Base-by-base conservation (phyloP, 1,139 yeast species). In the Trichomonascaceae sp. region DNA sequence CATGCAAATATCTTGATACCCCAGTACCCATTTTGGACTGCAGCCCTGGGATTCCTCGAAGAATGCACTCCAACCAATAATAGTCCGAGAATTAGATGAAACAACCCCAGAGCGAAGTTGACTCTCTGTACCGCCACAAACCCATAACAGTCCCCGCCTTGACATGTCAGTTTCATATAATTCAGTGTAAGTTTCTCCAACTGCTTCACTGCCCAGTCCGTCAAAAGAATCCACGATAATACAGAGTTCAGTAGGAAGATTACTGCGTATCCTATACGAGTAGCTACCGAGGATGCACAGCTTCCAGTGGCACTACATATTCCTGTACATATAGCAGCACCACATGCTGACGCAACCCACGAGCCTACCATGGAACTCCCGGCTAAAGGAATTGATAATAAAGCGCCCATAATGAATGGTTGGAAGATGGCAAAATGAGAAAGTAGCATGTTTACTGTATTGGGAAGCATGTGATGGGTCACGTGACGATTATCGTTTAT, bases 81-180 rank as follows among this genome's bases (percentile, higher is more conserved):
- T 1, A 74, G 72, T 0, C 95, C 96, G 55, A 93, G 73, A 1
- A 84, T 63, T 47, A 91, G 66, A 72, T 95, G 99, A 58, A 90
- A 72, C 53, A 83, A 53, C 1, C 96, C 99, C 19, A 93, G 75
- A 1, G 98, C 95, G 68, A 90, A 87, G 70, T 89, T 90, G 62
- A 95, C 78, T 56, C 98, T 76, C 67, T 93, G 95, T 10, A 93
- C 98, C 6, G 96, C 91, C 18, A 91, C 88, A 70, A 93, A 95
- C 54, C 97, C 95, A 47, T 83, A 82, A 73, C 99, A 95, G 63
- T 89, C 90, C 47, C 85, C 84, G 9, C 93, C 95, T 50, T 84
- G 83, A 60, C 96, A 90, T 54, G 85, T 84, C 59, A 85, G 79
- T 60, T 81, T 80, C 45, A 90, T 88, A 50, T 70, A 70, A 53